Percentiles rank a stretch among this genome's conserved stretches.
Evolutionary conservation across 768 basidiomycete species (phyloP).

Genomic region (Steccherinum ochraceum): DNA sequence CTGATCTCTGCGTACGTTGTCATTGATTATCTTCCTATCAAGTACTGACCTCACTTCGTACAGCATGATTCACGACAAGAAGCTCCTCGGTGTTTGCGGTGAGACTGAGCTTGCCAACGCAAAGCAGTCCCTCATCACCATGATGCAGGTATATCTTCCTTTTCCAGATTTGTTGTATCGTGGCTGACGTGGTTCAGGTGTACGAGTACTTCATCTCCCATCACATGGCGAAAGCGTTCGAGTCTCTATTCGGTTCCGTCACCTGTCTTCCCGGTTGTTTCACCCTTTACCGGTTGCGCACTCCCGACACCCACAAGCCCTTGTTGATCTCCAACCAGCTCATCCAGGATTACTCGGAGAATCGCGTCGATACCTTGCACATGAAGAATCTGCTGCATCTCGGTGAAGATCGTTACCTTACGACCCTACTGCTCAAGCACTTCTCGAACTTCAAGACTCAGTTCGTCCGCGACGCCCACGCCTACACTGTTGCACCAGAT

Average conservation of each 20-base stretch:
- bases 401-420: slow-evolving; percentile 98
- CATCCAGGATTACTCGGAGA: slow-evolving; percentile 90
- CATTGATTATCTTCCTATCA: not conserved
- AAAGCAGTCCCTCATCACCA: slow-evolving; percentile 91
- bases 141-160: slow-evolving; percentile 73
- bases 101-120: slow-evolving; percentile 91
- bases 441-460: slow-evolving; percentile 94
- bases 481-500: slow-evolving; percentile 91
- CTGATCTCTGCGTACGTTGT: slow-evolving; percentile 84
- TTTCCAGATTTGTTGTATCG: not conserved
- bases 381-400: slow-evolving; percentile 98
- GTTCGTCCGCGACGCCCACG: slow-evolving; percentile 91
- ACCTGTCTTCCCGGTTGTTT: slow-evolving; percentile 99
- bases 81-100: slow-evolving; percentile 89
- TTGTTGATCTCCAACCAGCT: slow-evolving; percentile 88
- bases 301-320: slow-evolving; percentile 93
- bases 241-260: slow-evolving; percentile 93
- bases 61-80: slow-evolving; percentile 97
- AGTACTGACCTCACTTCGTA: not conserved
- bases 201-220: slow-evolving; percentile 99
- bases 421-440: slow-evolving; percentile 91
- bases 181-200: slow-evolving; percentile 42
- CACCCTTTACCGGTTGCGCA: slow-evolving; percentile 92
- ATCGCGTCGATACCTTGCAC: slow-evolving; percentile 93
- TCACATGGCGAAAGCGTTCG: slow-evolving; percentile 98